phyloP scores from a whole-genome alignment of 352 stramenopile genomes.

The Phytophthora fragariaefolia region DNA sequence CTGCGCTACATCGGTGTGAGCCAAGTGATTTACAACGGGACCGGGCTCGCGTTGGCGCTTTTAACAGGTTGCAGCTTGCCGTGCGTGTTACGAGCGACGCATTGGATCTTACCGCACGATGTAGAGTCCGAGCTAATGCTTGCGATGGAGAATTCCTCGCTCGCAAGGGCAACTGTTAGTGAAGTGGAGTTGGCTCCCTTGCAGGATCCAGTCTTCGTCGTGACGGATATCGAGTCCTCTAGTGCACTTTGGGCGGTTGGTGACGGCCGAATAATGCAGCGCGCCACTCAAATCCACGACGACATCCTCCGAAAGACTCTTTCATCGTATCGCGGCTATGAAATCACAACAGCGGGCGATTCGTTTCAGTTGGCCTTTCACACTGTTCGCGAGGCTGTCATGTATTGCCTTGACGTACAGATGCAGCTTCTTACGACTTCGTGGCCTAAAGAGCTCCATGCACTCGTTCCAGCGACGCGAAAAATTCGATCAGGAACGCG shows the following conservation, averaged over 20 bases:
- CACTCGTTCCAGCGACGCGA: constrained; percentile 32
- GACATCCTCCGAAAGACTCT: constrained; percentile 38
- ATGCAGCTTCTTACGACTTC: constrained; percentile 35
- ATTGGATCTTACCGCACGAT: constrained; percentile 30
- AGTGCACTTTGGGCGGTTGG: constrained; percentile 42
- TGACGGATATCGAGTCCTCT: constrained; percentile 53
- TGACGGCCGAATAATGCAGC: constrained; percentile 34
- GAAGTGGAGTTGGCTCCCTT: constrained; percentile 8
- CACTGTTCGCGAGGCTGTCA: constrained; percentile 43
- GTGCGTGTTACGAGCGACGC: constrained; percentile 20
- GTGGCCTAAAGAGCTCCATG: constrained; percentile 46
- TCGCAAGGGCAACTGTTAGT: background rate
- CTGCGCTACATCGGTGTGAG: constrained; percentile 33
- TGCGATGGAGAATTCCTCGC: background rate
- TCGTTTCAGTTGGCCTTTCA: constrained; percentile 53
- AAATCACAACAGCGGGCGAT: constrained; percentile 51
- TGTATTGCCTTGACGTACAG: constrained; percentile 52
- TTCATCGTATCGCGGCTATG: constrained; percentile 42
- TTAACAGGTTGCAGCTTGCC: constrained; percentile 32
- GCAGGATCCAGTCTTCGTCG: constrained; percentile 43
- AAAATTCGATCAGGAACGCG: constrained; percentile 27
- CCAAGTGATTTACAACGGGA: constrained; percentile 35
- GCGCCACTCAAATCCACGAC: constrained; percentile 40
- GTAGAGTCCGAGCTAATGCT: constrained; percentile 30
- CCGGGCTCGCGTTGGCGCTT: constrained; percentile 27